Percentiles rank a stretch among this genome's conserved stretches.
phyloP scores from a whole-genome alignment of 192 early-diverging fungal species.

The Lunasporangiospora selenospora region DNA sequence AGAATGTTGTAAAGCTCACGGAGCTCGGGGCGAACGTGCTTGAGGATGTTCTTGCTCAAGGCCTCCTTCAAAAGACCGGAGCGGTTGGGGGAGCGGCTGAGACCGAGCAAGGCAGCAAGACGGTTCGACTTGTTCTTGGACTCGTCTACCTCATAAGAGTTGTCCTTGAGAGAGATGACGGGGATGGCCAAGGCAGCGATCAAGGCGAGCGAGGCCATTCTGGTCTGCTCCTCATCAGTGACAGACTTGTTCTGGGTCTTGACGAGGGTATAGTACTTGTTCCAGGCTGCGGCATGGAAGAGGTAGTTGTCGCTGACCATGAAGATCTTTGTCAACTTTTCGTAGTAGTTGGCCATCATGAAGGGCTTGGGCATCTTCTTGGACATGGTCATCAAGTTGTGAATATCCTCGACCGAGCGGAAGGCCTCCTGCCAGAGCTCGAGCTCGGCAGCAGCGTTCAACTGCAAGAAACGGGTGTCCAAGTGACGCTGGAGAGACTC shows the following conservation, averaged over 20 bases:
- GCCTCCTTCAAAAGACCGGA: constrained; percentile 92
- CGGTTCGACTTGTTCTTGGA: constrained; percentile 84
- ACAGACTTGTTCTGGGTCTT: constrained; percentile 81
- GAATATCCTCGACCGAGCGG: constrained; percentile 97
- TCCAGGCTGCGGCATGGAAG: constrained; percentile 98
- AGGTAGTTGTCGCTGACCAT: constrained; percentile 97
- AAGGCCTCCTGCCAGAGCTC: constrained; percentile 99
- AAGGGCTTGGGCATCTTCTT: constrained; percentile 93
- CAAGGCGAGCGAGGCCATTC: constrained; percentile 91
- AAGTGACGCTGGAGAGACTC: constrained; percentile 97
- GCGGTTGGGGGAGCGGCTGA: constrained; percentile 83
- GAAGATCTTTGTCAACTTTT: constrained; percentile 97
- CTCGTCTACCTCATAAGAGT: constrained; percentile 76
- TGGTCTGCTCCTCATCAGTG: constrained; percentile 84
- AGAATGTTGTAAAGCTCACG: constrained; percentile 93
- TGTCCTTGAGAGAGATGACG: constrained; percentile 87
- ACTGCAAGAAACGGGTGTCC: constrained; percentile 95
- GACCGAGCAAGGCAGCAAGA: constrained; percentile 88
- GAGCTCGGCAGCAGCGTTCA: constrained; percentile 94
- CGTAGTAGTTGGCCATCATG: constrained; percentile 99
- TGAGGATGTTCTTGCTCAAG: constrained; percentile 83
- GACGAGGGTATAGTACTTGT: constrained; percentile 85
- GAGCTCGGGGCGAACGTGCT: constrained; percentile 87
- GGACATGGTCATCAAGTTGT: constrained; percentile 87
- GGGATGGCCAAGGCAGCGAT: constrained; percentile 96